Evolutionary conservation across 2,329 filamentous ascomycete species (phyloP), one percentile per base, ranked within the genome.

Genomic region (Talaromyces sp.): DNA sequence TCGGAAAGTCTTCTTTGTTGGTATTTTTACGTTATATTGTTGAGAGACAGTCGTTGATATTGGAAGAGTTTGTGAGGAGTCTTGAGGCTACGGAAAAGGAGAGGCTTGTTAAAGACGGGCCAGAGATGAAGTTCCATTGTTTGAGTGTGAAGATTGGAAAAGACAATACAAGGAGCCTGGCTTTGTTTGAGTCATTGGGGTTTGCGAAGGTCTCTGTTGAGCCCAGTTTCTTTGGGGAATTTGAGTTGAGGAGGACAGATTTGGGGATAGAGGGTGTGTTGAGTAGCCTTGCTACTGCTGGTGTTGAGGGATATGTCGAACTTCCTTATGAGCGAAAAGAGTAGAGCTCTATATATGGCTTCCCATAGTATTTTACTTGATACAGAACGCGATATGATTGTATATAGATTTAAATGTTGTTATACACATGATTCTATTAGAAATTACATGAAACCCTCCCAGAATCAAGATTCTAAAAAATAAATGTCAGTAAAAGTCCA

Each of bases 1-100:
- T 85, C 6, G 91, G 90, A 0, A 76, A 79, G 4, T 82, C 83
- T 0, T 83, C 88, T 0, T 77, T 96, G 1, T 67, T 84, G 2
- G 75, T 84, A 0, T 88, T 97, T 51, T 65, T 97, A 45, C 71
- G 77, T 41, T 97, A 91, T 65, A 77, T 96, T 5, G 60, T 77
- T 4, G 67, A 67, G 1, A 77, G 88, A 48, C 68, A 83, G 20
- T 61, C 64, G 0, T 70, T 61, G 0, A 83, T 96, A 7, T 54
- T 90, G 48, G 61, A 58, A 0, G 86, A 88, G 70, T 87, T 85
- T 51, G 55, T 59, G 40, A 39, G 16, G 13, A 57, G 54, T 54
- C 49, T 61, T 41, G 44, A 56, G 19, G 46, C 13, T 1, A 47
- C 29, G 32, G 46, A 48, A 17, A 51, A n/a, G 29, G 9, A n/a